Evolutionary conservation across 768 basidiomycete species (phyloP), one percentile per base, ranked within the genome.

Genomic region (Russula foetens): DNA sequence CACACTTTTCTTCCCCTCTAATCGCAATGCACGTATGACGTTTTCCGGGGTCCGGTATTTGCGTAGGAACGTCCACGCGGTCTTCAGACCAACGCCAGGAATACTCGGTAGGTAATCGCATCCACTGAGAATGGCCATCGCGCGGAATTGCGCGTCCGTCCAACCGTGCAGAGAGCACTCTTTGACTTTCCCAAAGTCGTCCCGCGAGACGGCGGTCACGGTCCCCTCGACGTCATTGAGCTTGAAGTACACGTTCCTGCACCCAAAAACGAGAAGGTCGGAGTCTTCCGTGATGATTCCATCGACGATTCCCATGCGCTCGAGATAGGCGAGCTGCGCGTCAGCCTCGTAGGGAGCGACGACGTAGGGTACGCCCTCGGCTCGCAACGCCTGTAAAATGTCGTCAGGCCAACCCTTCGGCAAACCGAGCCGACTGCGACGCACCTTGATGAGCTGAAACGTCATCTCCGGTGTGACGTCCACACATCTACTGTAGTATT

Each of bases 331-430:
- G 58, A 99, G 81, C 72, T 99, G 97, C 1, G 97, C 93, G 69
- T 99, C 97, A 0, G 97, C 97, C 77, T 99, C 97, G 72, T 98
- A 99, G 0, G 97, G 97, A 4, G 97, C 96, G 19, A 98, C 97
- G 41, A 98, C 77, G 69, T 96, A 97, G 21, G 80, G 71, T 8
- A 98, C 81, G 19, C 75, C 74, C 69, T 97, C 95, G 12, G 88
- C 90, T 50, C 81, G 81, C 33, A 99, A 77, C 12, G 90, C 95
- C 95, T 98, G 65, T 11, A 58, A 64, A 41, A 2, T 23, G 39
- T 35, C n/a, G 14, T 56, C 53, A 56, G 15, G 17, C 21, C 35
- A n/a, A 26, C 60, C 33, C 23, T 23, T 29, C 35, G 29, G n/a
- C 19, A 19, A 26, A 19, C n/a, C 23, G 5, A 28, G 38, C 28